Conservation (phyloP, 225 moss, liverwort and hornwort species). For the Bryoerythrophyllum caledonicum region DNA sequence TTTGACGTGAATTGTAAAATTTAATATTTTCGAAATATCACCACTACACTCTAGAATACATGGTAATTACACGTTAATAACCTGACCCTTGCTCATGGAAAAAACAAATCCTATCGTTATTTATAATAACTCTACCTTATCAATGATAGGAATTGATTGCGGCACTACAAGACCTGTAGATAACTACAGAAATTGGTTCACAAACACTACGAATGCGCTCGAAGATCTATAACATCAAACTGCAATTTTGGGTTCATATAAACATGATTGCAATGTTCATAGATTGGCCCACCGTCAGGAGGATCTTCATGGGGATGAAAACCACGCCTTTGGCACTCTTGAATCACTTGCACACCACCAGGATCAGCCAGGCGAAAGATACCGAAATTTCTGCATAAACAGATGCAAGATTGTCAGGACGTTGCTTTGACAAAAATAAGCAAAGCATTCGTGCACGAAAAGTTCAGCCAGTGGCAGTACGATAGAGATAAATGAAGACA, state of each 20-base stretch:
- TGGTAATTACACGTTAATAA: constrained; percentile 25
- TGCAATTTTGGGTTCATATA: constrained; percentile 69
- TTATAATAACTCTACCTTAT: constrained; percentile 1
- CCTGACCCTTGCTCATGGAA: constrained; percentile 3
- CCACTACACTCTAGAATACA: constrained; percentile 19
- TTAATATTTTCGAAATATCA: neutral
- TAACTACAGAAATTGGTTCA: constrained; percentile 9
- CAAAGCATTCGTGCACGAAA: neutral
- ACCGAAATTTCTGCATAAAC: constrained; percentile 57
- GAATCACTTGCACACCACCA: constrained; percentile 74
- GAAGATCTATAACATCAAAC: constrained; percentile 82
- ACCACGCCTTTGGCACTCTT: constrained; percentile 72
- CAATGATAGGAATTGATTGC: constrained; percentile 1
- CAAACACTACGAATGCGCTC: constrained; percentile 28
- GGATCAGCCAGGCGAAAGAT: constrained; percentile 85
- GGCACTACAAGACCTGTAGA: constrained; percentile 2
- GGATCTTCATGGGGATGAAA: constrained; percentile 85
- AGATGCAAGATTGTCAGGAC: neutral
- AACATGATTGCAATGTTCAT: constrained; percentile 81
- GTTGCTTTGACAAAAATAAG: neutral
- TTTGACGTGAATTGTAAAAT: too few relatives aligned
- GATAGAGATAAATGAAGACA: neutral
- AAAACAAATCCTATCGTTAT: neutral
- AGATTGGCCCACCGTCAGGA: constrained; percentile 64
- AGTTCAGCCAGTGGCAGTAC: neutral